Conservation (phyloP, 495 filamentous ascomycete genomes). For the Trichoderma erinaceum region DNA sequence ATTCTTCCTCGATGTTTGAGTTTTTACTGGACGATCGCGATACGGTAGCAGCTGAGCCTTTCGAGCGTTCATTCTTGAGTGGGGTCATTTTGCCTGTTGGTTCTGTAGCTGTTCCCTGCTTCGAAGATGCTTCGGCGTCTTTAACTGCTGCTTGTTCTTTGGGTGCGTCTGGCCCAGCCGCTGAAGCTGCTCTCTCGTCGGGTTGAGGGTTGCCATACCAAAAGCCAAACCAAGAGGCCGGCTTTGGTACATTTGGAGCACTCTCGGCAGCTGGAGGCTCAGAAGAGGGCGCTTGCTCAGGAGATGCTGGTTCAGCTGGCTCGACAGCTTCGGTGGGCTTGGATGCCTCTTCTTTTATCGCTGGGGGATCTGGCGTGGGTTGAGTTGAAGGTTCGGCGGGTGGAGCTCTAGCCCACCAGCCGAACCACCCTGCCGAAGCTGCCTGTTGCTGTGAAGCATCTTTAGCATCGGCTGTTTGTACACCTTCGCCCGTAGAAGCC, state of each 20-base stretch:
- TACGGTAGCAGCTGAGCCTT: neutral
- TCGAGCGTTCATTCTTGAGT: slow-evolving; percentile 6
- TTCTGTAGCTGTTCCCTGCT: neutral
- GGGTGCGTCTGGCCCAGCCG: slow-evolving; percentile 20
- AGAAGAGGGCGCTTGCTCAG: slow-evolving; percentile 19
- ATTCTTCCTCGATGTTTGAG: neutral
- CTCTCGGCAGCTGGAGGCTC: slow-evolving; percentile 17
- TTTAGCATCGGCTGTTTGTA: neutral
- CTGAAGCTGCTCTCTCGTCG: slow-evolving; percentile 28
- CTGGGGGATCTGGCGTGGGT: slow-evolving; percentile 15
- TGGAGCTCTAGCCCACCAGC: slow-evolving; percentile 16
- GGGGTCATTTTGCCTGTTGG: neutral
- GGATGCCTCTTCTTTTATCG: slow-evolving; percentile 19
- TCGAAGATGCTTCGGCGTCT: neutral
- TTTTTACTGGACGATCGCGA: neutral
- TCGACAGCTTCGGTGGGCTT: slow-evolving; percentile 18
- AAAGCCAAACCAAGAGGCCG: slow-evolving; percentile 48
- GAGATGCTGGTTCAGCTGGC: slow-evolving; percentile 16
- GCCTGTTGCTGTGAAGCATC: slow-evolving; percentile 26
- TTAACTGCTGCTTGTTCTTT: neutral
- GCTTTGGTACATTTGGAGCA: slow-evolving; percentile 18
- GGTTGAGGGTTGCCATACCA: slow-evolving; percentile 33
- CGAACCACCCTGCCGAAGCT: slow-evolving; percentile 25
- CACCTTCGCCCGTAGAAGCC: neutral
- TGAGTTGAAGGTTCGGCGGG: slow-evolving; percentile 21